Percentiles rank a stretch among this genome's conserved stretches.
These are phyloP conservation scores for Platanthera zijinensis DNA, from an alignment of 106 monocot genomes.

Conservation along the genomic window DNA sequence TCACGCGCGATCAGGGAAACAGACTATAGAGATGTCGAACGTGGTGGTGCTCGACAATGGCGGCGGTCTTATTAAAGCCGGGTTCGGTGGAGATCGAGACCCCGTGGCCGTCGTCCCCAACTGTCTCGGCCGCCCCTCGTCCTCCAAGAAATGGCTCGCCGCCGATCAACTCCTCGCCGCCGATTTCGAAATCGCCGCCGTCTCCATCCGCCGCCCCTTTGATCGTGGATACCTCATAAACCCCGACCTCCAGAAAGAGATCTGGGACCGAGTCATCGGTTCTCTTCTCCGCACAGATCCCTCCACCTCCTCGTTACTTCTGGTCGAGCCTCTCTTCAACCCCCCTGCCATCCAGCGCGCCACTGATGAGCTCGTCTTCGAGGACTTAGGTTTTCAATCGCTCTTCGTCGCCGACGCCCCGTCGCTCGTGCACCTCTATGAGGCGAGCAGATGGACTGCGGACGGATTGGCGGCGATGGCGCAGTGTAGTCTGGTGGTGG, in stretches of 20 bases:
- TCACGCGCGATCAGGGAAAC: no score
- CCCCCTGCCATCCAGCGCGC: constrained; percentile 63
- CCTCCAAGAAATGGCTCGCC: constrained; percentile 44
- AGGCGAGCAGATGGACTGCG: constrained; percentile 39
- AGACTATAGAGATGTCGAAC: constrained; percentile 12
- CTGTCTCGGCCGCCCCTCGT: constrained; percentile 51
- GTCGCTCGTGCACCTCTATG: constrained; percentile 81
- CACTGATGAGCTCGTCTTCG: constrained; percentile 88
- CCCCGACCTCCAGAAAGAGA: constrained; percentile 63
- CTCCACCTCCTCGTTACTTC: constrained; percentile 59
- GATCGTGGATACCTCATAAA: constrained; percentile 93
- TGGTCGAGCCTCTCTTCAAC: constrained; percentile 85
- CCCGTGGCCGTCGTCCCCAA: constrained; percentile 74
- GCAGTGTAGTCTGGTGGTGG: constrained; percentile 82
- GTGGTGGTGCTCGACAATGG: constrained; percentile 93
- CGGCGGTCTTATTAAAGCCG: constrained; percentile 82
- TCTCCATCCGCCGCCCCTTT: constrained; percentile 75
- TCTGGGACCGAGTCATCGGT: constrained; percentile 76
- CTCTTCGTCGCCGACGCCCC: constrained; percentile 73
- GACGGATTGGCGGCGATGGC: constrained; percentile 10
- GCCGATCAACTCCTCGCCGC: constrained; percentile 68
- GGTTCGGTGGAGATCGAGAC: constrained; percentile 83
- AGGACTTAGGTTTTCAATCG: constrained; percentile 72
- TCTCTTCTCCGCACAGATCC: constrained; percentile 40
- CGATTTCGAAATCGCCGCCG: constrained; percentile 58